Base-by-base conservation (phyloP, 768 basidiomycete genomes). In the Boletus eberwhitei region DNA sequence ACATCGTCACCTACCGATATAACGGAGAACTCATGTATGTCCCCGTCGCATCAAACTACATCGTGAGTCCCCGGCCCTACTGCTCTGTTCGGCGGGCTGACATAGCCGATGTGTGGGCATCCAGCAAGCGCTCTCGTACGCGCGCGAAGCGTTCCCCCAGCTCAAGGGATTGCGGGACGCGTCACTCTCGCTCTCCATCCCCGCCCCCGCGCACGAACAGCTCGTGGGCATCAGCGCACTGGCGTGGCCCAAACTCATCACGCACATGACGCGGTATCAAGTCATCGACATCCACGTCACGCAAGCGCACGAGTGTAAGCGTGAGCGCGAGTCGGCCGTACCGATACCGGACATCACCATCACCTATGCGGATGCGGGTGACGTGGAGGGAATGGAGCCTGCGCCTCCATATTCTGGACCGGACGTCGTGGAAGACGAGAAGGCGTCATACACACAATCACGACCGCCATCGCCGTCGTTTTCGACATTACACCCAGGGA, bases 1-100 rank as follows among this genome's bases (percentile, higher is more conserved):
- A 82, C 37, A 72, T 83, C 49, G 66, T 84, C 54, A 83, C 78
- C 17, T 84, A 83, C 53, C 76, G 79, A 26, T 68, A 70, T 6
- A 63, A 72, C 0, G 63, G 69, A 8, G 61, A 74, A 26, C 68
- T 82, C n/a, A 78, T 83, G 16, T 83, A 81, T 42, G 83, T 85
- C 1, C 74, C 72, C 1, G 76, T 75, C 1, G 73, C 77, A 11
- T 49, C 64, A 32, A 64, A 68, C 41, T 82, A 81, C 52, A 60
- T 73, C 60, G 84, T 82, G 37, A 50, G 74, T 60, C 41, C 43
- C 21, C 4, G 31, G 11, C 3, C n/a, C 7, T 29, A 4, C 1
- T 29, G 21, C 21, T 5, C 17, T 19, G 14, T 17, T 16, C 12
- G 17, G n/a, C 29, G 32, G 2, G 1, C 56, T 57, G 19, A 57